These are phyloP conservation scores for Lathyrus tuberosus DNA, from an alignment of 306 rosid species.

Conservation along the genomic window DNA sequence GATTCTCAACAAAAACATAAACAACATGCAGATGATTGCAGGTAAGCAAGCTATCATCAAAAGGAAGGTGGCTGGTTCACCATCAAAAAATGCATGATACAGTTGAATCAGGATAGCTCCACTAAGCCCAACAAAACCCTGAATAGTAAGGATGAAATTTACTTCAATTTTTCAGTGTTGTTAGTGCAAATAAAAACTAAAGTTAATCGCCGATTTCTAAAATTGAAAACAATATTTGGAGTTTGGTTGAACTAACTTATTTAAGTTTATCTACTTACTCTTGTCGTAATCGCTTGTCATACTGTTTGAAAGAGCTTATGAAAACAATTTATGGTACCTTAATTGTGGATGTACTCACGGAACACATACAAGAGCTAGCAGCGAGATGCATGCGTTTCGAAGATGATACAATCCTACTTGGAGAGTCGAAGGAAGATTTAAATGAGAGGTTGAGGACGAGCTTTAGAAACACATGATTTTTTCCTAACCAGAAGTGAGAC, in stretches of 20 bases:
- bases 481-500: too few relatives aligned
- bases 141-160: slow-evolving; percentile 28
- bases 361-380: too few relatives aligned
- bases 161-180: neutral
- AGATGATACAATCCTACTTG: too few relatives aligned
- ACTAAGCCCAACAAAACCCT: slow-evolving; percentile 93
- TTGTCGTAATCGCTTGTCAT: neutral
- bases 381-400: too few relatives aligned
- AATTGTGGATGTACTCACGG: too few relatives aligned
- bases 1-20: slow-evolving; percentile 73
- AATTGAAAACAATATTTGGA: neutral
- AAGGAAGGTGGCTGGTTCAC: slow-evolving; percentile 67
- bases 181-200: neutral
- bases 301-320: neutral
- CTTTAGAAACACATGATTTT: too few relatives aligned
- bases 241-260: neutral
- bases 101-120: slow-evolving; percentile 83
- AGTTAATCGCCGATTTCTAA: neutral
- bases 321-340: neutral
- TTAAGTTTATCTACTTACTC: neutral
- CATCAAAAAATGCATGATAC: slow-evolving; percentile 57
- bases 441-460: too few relatives aligned
- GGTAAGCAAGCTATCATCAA: slow-evolving; percentile 79
- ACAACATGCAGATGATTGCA: slow-evolving; percentile 47
- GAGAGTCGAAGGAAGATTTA: too few relatives aligned